Percentiles rank a stretch among this genome's conserved stretches.
Evolutionary conservation across 768 basidiomycete species (phyloP).

Genomic region (Suillus fuscotomentosus): DNA sequence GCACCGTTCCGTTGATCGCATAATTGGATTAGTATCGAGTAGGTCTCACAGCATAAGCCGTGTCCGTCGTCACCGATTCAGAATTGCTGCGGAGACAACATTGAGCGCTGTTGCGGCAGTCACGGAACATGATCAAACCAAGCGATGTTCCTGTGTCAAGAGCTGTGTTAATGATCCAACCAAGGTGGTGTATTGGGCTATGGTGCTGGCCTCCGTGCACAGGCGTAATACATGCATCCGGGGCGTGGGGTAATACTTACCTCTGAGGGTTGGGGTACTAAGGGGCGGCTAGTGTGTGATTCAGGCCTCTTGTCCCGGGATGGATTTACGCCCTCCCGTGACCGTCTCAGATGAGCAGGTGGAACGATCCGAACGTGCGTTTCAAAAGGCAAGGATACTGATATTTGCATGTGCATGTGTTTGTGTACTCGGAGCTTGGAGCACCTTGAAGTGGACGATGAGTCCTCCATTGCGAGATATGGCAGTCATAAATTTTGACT

Average conservation of each 20-base stretch:
- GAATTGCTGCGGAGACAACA: neutral
- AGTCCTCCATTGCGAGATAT: neutral
- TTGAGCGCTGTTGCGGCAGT: neutral
- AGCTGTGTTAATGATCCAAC: constrained; percentile 1
- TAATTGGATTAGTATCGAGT: neutral
- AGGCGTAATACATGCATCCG: constrained; percentile 1
- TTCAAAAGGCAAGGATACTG: neutral
- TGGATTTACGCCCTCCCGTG: constrained; percentile 4
- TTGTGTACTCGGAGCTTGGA: neutral
- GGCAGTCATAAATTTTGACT: neutral
- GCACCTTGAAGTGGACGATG: neutral
- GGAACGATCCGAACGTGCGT: neutral
- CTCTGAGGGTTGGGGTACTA: neutral
- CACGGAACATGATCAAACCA: constrained; percentile 5
- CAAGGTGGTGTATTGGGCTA: neutral
- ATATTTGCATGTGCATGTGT: neutral
- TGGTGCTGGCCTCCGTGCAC: neutral
- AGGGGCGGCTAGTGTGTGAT: neutral
- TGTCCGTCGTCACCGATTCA: neutral
- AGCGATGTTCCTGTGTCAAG: constrained; percentile 3
- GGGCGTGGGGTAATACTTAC: constrained; percentile 1
- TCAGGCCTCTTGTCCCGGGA: neutral
- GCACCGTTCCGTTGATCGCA: constrained; percentile 1
- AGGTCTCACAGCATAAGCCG: neutral
- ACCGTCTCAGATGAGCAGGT: neutral